These are phyloP conservation scores for Asterophora parasitica DNA, from an alignment of 768 basidiomycete species.

Conservation along the genomic window DNA sequence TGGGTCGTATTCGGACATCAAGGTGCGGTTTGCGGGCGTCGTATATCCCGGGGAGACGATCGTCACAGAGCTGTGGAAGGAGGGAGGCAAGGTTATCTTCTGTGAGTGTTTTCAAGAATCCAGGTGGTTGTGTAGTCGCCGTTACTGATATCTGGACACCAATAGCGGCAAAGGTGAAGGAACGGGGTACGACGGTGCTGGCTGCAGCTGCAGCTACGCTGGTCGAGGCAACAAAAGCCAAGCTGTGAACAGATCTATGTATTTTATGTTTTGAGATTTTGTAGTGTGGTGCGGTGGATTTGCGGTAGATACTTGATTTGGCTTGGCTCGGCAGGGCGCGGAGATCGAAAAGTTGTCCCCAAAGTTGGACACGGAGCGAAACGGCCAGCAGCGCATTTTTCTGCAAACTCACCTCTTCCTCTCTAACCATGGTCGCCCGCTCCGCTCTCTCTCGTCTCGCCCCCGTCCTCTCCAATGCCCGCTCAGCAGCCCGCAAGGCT, in stretches of 20 bases:
- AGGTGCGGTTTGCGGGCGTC: constrained; percentile 89
- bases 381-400: constrained; percentile 21
- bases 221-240: constrained; percentile 49
- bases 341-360: constrained; percentile 17
- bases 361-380: constrained; percentile 12
- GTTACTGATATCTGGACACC: no score
- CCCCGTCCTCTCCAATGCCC: constrained; percentile 50
- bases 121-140: no score
- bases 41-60: constrained; percentile 96
- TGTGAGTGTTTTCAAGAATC: constrained; percentile 44
- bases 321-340: constrained; percentile 6
- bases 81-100: constrained; percentile 86
- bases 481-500: constrained; percentile 39
- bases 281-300: no score
- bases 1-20: constrained; percentile 88
- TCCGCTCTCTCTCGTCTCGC: constrained; percentile 61
- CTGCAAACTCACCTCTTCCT: constrained; percentile 17
- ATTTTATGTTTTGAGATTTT: no score
- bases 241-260: constrained; percentile 37
- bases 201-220: constrained; percentile 82
- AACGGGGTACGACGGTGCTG: constrained; percentile 67
- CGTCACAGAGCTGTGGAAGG: constrained; percentile 98
- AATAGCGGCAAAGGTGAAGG: constrained; percentile 84
- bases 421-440: constrained; percentile 55
- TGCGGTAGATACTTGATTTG: no score